Conservation (phyloP, 495 filamentous ascomycete genomes). For the Mycothermus thermophilus region DNA sequence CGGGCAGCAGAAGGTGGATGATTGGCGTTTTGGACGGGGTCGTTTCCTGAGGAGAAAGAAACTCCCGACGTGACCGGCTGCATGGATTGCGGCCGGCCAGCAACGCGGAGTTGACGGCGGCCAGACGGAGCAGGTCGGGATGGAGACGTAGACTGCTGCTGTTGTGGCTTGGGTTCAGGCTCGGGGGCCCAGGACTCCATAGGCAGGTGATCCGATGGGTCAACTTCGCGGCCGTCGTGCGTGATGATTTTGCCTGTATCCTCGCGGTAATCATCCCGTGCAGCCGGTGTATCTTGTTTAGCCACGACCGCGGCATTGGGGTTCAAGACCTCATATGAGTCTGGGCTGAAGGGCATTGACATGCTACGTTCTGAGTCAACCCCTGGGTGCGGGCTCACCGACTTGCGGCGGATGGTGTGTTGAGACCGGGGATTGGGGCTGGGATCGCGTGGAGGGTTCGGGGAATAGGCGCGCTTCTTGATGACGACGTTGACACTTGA, state of each 20-base stretch:
- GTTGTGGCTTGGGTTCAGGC: slow-evolving; percentile 72
- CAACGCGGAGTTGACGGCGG: slow-evolving; percentile 16
- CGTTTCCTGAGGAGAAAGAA: slow-evolving; percentile 3
- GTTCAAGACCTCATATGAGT: slow-evolving; percentile 70
- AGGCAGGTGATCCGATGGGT: slow-evolving; percentile 87
- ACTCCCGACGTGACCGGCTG: slow-evolving; percentile 4
- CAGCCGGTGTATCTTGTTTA: slow-evolving; percentile 12
- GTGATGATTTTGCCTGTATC: slow-evolving; percentile 55
- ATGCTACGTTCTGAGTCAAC: slow-evolving; percentile 38
- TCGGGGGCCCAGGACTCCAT: slow-evolving; percentile 88
- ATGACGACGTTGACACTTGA: slow-evolving; percentile 20
- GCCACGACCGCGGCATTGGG: slow-evolving; percentile 32
- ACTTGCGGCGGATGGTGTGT: slow-evolving; percentile 55
- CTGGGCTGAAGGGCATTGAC: slow-evolving; percentile 76
- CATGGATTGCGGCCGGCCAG: slow-evolving; percentile 15
- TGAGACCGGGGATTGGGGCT: slow-evolving; percentile 18
- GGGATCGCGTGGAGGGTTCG: slow-evolving; percentile 32
- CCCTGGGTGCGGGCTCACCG: slow-evolving; percentile 57
- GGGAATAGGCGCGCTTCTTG: slow-evolving; percentile 42
- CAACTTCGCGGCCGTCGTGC: slow-evolving; percentile 73
- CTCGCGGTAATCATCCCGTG: slow-evolving; percentile 27
- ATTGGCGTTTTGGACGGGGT: slow-evolving; percentile 14
- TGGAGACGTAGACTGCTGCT: slow-evolving; percentile 36
- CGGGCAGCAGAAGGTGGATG: slow-evolving; percentile 24
- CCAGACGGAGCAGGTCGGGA: slow-evolving; percentile 33